Base-by-base conservation (phyloP, 345 rosid species). In the Clausena lansium region DNA sequence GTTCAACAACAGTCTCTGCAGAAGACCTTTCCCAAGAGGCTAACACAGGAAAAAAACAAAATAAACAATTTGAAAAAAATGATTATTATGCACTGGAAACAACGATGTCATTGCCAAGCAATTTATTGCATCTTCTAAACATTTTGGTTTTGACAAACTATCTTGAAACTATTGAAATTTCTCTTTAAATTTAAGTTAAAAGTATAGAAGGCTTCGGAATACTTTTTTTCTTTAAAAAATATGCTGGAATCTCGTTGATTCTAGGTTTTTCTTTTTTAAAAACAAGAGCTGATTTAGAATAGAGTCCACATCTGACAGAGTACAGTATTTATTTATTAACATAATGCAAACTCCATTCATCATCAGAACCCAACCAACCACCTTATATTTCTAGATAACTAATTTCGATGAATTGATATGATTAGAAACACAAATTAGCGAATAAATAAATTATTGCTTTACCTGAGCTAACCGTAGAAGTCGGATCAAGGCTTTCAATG, bases 1-100 rank as follows among this genome's bases (percentile, higher is more conserved):
- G 81, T 92, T 92, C 79, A 92, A 85, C 81, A 95, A 77, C 79
- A 95, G 91, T 83, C 98, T 87, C 84, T 92, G 99, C 74, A 95
- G 94, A 83, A 95, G 94, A 75, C 99, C 97, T 84, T 92, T 95
- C 70, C 98, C 98, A 71, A 93, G 91, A 68, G 98, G 99, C 99
- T 95, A 83, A 63, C 67, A 75, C 5, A 70, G 58, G 64, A 2
- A 69, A 27, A 54, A 65, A 74, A 71, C 10, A 78, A 82, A 76
- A 76, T 22, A 73, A 27, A 68, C 11, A 58, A 76, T 32, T 77
- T 86, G 73, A 78, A 81, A 64, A 73, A 33, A 73, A 6, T 10
- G 19, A 68, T 76, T 63, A 15, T 5, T 70, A 39, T 32, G 69
- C 55, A 58, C 55, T 7, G 59, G 41, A 50, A 75, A 75, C 39